Evolutionary conservation across 2,329 filamentous ascomycete genomes (phyloP).

Genomic region (Penicillium fuscoglaucum): DNA sequence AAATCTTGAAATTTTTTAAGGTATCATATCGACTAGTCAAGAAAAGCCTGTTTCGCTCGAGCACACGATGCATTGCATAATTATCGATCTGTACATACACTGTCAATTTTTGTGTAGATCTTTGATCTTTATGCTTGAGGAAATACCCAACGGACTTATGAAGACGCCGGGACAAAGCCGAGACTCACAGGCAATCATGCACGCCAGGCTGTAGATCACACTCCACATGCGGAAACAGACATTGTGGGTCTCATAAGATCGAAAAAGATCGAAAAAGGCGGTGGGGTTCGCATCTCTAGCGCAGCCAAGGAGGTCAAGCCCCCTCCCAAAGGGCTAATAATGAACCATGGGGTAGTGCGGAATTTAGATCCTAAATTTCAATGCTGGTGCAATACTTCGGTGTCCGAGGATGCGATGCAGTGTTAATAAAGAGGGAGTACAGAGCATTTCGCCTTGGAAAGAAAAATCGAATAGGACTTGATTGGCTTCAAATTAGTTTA

Average conservation of each 20-base stretch:
- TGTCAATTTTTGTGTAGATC: too few species aligned
- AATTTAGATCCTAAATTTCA: not conserved
- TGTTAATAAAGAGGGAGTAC: not conserved
- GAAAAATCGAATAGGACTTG: not conserved
- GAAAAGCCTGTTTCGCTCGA: not conserved
- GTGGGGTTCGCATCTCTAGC: constrained; percentile 5
- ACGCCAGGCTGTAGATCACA: not conserved
- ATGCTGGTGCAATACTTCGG: not conserved
- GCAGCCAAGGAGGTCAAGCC: not conserved
- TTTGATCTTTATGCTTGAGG: not conserved
- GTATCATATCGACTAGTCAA: not conserved
- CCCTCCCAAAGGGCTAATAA: not conserved
- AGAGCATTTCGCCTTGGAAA: not conserved
- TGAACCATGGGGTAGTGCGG: not conserved
- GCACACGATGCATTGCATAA: not conserved
- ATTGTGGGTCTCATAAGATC: constrained; percentile 3
- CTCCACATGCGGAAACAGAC: not conserved
- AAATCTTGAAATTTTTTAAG: not conserved
- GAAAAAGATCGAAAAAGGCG: not conserved
- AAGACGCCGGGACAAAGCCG: not conserved
- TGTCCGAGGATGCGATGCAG: not conserved
- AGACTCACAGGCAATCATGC: not conserved
- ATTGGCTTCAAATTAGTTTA: not conserved
- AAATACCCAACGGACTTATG: not conserved
- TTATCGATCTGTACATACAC: not conserved